These are phyloP conservation scores for Penicillium paxilli DNA, from an alignment of 495 filamentous ascomycete species.

Conservation along the genomic window DNA sequence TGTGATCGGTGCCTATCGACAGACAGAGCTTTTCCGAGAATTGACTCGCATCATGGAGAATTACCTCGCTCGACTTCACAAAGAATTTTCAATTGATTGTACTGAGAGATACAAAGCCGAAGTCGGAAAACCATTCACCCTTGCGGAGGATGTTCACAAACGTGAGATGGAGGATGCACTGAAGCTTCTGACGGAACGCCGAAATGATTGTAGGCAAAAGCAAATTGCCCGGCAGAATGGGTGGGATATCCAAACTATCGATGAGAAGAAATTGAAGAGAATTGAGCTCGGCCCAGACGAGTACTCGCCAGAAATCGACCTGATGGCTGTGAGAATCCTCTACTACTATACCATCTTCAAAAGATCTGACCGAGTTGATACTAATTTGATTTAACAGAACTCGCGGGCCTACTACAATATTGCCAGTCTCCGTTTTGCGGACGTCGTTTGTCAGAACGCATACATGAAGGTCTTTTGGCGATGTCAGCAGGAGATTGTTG, in stretches of 20 bases:
- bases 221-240: not conserved
- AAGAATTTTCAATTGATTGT: slow-evolving; percentile 21
- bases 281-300: slow-evolving; percentile 41
- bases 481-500: slow-evolving; percentile 43
- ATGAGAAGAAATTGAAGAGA: slow-evolving; percentile 16
- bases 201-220: not conserved
- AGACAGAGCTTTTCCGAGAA: slow-evolving; percentile 37
- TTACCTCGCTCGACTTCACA: slow-evolving; percentile 25
- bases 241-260: not conserved
- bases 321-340: slow-evolving; percentile 47
- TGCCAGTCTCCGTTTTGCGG: slow-evolving; percentile 49
- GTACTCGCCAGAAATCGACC: slow-evolving; percentile 45
- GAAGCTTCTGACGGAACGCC: not conserved
- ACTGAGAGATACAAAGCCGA: slow-evolving; percentile 30
- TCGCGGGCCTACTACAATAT: slow-evolving; percentile 55
- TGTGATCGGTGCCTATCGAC: slow-evolving; percentile 35
- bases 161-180: slow-evolving; percentile 7
- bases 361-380: not conserved
- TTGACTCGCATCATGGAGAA: slow-evolving; percentile 25
- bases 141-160: slow-evolving; percentile 26
- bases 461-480: slow-evolving; percentile 46
- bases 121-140: slow-evolving; percentile 35
- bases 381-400: slow-evolving; percentile 26
- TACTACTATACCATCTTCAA: not conserved
- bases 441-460: slow-evolving; percentile 47